Conservation (phyloP, 108 stramenopile genomes). For the Nannochloropsis granulata region DNA sequence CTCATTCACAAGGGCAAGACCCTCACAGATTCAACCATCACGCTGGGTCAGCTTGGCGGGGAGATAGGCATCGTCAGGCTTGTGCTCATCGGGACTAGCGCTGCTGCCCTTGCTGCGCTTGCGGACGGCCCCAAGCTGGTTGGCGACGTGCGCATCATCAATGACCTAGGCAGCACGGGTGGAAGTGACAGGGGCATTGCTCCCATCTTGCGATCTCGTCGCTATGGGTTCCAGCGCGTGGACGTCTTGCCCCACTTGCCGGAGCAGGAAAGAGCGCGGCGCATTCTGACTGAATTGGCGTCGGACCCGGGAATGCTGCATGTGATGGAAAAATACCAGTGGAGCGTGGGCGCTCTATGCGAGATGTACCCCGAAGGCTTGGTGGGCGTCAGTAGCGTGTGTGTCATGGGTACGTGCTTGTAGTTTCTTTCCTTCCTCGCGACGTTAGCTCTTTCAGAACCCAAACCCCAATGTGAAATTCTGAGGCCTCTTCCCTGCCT, state of each 20-base stretch:
- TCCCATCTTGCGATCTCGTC: background rate
- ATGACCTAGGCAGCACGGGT: background rate
- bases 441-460: background rate
- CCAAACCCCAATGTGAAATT: background rate
- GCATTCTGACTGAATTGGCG: slow-evolving; percentile 39
- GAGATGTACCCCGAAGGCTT: slow-evolving; percentile 70
- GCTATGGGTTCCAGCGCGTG: background rate
- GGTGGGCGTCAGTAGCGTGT: slow-evolving; percentile 45
- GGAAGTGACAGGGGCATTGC: background rate
- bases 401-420: slow-evolving; percentile 26
- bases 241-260: slow-evolving; percentile 35
- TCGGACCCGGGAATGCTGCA: slow-evolving; percentile 53
- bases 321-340: slow-evolving; percentile 49
- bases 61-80: background rate
- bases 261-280: slow-evolving; percentile 28
- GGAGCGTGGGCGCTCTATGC: slow-evolving; percentile 52
- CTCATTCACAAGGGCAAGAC: background rate
- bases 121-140: background rate
- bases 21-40: background rate
- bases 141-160: background rate
- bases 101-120: background rate
- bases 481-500: background rate
- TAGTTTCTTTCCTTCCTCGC: background rate
- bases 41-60: background rate
- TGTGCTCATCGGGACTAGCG: background rate